Evolutionary conservation across 2,329 filamentous ascomycete species (phyloP).

Genomic region (Venturia carpophila): DNA sequence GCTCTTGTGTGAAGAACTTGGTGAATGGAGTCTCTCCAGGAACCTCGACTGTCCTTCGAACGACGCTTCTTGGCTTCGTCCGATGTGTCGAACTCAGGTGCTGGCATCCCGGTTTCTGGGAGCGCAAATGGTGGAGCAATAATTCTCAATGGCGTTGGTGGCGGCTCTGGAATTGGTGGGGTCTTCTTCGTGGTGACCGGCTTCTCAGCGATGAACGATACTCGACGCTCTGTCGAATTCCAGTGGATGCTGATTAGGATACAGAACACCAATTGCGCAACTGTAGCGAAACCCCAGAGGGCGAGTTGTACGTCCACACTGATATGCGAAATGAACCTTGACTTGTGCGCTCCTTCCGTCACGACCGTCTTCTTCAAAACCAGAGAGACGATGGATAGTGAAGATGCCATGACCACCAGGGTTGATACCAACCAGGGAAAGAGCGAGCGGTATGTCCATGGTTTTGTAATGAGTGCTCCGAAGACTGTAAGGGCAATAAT

Average conservation of each 20-base stretch:
- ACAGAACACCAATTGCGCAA: conserved; percentile 6
- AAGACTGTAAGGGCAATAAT: background rate
- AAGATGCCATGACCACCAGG: background rate
- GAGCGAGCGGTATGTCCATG: conserved; percentile 11
- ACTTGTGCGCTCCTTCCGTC: background rate
- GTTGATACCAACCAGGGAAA: background rate
- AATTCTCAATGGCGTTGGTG: conserved; percentile 11
- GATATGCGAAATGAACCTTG: background rate
- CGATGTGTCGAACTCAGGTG: background rate
- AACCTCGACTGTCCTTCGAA: background rate
- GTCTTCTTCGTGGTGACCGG: background rate
- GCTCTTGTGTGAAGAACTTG: background rate
- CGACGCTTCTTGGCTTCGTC: background rate
- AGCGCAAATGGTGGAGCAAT: conserved; percentile 14
- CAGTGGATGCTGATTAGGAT: conserved; percentile 3
- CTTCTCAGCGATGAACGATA: conserved; percentile 10
- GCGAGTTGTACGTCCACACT: background rate
- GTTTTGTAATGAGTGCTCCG: background rate
- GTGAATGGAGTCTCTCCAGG: conserved; percentile 12
- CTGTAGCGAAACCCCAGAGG: background rate
- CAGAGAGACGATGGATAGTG: conserved; percentile 3
- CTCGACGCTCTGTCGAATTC: background rate
- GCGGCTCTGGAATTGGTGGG: background rate
- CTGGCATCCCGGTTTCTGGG: background rate
- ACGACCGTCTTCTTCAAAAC: conserved; percentile 5